Conservation (phyloP, 2,329 filamentous ascomycete genomes). For the Lomentospora prolificans region DNA sequence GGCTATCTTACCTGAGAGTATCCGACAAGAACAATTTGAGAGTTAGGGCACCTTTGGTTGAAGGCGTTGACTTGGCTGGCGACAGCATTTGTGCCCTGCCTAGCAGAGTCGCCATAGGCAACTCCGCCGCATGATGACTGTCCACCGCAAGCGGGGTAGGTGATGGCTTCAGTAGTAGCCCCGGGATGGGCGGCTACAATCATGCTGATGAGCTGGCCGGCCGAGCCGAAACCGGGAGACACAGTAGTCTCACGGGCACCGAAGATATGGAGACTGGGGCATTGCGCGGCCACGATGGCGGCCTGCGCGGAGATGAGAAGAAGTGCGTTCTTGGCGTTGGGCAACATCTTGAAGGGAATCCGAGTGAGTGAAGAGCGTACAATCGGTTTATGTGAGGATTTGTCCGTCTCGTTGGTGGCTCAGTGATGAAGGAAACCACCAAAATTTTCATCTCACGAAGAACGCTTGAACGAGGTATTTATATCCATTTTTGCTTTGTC, state of each 20-base stretch:
- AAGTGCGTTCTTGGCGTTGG: neutral
- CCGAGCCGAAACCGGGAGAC: slow-evolving; percentile 40
- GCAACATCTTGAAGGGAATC: neutral
- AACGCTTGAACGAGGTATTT: no score
- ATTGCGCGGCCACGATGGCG: slow-evolving; percentile 12
- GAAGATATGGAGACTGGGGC: slow-evolving; percentile 33
- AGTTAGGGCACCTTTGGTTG: slow-evolving; percentile 44
- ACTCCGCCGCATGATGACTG: slow-evolving; percentile 21
- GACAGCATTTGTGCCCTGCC: slow-evolving; percentile 47
- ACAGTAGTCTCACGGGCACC: slow-evolving; percentile 40
- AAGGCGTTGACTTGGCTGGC: slow-evolving; percentile 49
- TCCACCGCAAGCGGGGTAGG: slow-evolving; percentile 54
- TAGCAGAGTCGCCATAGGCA: slow-evolving; percentile 46
- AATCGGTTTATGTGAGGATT: neutral
- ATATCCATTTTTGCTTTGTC: neutral
- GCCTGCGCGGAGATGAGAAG: neutral
- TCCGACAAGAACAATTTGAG: slow-evolving; percentile 49
- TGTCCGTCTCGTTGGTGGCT: no score
- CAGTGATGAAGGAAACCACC: no score
- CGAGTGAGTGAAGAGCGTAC: neutral
- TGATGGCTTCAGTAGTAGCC: slow-evolving; percentile 43
- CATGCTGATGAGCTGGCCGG: slow-evolving; percentile 38
- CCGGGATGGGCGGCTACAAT: slow-evolving; percentile 37
- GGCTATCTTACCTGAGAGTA: slow-evolving; percentile 48
- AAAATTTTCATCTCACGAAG: no score